Percentiles rank a stretch among this genome's conserved stretches.
Conservation (phyloP, 768 basidiomycete genomes). For the Tricholoma bakamatsutake region DNA sequence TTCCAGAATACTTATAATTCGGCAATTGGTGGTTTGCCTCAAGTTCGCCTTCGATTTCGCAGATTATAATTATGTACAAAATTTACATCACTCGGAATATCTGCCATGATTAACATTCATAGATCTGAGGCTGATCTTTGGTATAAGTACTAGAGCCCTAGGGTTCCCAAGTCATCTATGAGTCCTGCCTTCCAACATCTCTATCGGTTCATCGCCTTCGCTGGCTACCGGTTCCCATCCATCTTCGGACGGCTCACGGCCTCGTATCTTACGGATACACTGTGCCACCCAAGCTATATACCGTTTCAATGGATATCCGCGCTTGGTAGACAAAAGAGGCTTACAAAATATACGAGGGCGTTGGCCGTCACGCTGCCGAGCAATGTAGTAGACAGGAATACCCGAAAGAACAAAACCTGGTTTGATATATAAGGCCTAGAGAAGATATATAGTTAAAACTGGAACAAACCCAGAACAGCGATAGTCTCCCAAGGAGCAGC, state of each 20-base stretch:
- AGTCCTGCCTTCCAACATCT: constrained; percentile 46
- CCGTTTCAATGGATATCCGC: neutral
- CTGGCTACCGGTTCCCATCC: constrained; percentile 81
- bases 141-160: constrained; percentile 7
- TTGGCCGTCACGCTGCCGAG: constrained; percentile 45
- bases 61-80: too few species aligned
- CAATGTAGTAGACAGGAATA: constrained; percentile 79
- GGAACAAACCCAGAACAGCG: constrained; percentile 70
- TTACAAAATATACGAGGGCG: constrained; percentile 36
- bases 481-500: constrained; percentile 88
- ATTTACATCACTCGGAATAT: too few species aligned
- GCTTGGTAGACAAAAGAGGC: constrained; percentile 12
- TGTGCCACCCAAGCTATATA: constrained; percentile 36
- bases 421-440: constrained; percentile 3
- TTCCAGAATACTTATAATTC: too few species aligned
- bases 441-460: neutral
- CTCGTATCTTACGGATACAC: constrained; percentile 41
- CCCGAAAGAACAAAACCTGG: constrained; percentile 75
- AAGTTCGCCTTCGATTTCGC: too few species aligned
- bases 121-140: neutral
- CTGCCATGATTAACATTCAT: neutral
- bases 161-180: constrained; percentile 12
- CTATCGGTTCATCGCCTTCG: constrained; percentile 61
- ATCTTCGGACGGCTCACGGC: constrained; percentile 45
- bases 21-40: too few species aligned